Conservation (phyloP, 352 stramenopile species). For the Phytophthora fragariaefolia region DNA sequence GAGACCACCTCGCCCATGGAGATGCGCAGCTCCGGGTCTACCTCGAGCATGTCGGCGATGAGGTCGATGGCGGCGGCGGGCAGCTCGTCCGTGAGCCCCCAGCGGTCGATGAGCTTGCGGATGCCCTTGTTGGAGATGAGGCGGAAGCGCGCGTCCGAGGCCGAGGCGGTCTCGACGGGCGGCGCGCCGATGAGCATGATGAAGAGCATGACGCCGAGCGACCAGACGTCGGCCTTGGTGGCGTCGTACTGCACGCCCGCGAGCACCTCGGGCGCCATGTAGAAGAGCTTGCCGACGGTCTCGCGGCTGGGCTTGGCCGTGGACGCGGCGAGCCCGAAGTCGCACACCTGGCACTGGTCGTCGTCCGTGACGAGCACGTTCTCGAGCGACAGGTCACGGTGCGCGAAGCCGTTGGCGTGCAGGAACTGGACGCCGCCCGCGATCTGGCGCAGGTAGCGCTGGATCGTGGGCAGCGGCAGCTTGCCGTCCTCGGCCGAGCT, state of each 20-base stretch:
- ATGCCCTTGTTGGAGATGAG: conserved; percentile 68
- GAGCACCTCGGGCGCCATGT: conserved; percentile 88
- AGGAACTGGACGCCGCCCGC: conserved; percentile 75
- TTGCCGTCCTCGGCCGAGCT: conserved; percentile 60
- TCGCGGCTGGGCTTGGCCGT: conserved; percentile 51
- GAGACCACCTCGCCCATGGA: conserved; percentile 67
- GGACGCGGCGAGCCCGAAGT: conserved; percentile 76
- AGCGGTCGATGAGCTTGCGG: conserved; percentile 67
- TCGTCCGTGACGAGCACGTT: conserved; percentile 82
- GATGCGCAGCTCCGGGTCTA: conserved; percentile 59
- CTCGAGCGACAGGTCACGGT: conserved; percentile 86
- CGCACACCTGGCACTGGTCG: conserved; percentile 80
- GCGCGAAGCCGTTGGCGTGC: conserved; percentile 76
- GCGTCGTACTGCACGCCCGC: conserved; percentile 67
- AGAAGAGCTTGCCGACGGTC: conserved; percentile 87
- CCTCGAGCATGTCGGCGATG: conserved; percentile 65
- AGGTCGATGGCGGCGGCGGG: conserved; percentile 65
- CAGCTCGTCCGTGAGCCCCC: conserved; percentile 67
- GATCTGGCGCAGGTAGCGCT: conserved; percentile 77
- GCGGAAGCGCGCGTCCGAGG: conserved; percentile 64
- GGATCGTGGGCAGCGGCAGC: conserved; percentile 43
- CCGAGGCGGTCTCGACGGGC: conserved; percentile 66
- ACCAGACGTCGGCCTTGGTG: conserved; percentile 86
- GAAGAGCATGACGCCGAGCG: conserved; percentile 87
- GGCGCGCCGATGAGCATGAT: conserved; percentile 80